These are phyloP conservation scores for Teunomyces barrocoloradensis DNA, from an alignment of 805 yeast genomes.

Conservation along the genomic window DNA sequence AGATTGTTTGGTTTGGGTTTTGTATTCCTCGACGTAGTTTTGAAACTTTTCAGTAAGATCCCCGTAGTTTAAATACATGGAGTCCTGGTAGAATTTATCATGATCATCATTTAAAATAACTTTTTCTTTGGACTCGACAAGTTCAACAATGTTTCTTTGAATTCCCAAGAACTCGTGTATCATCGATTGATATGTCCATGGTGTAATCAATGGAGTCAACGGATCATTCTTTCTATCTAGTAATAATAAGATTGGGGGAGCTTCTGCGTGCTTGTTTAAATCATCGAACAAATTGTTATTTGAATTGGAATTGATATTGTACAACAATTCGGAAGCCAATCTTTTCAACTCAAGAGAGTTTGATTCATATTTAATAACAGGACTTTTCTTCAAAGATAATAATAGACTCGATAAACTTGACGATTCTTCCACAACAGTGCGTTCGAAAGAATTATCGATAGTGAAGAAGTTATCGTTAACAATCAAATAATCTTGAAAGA, in stretches of 20 bases:
- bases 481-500: conserved; percentile 80
- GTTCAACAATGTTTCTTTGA: conserved; percentile 71
- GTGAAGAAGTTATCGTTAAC: conserved; percentile 65
- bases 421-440: conserved; percentile 32
- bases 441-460: conserved; percentile 37
- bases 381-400: conserved; percentile 72
- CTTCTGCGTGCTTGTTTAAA: conserved; percentile 53
- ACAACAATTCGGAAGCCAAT: conserved; percentile 64
- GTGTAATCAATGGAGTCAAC: conserved; percentile 83
- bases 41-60: conserved; percentile 89
- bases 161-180: conserved; percentile 89
- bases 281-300: conserved; percentile 65
- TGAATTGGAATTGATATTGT: conserved; percentile 52
- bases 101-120: conserved; percentile 54
- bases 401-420: conserved; percentile 51
- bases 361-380: conserved; percentile 74
- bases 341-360: conserved; percentile 63
- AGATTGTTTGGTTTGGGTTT: conserved; percentile 71
- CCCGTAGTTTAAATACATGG: conserved; percentile 90
- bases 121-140: conserved; percentile 45
- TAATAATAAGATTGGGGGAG: conserved; percentile 70
- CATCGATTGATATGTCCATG: conserved; percentile 99
- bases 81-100: conserved; percentile 74
- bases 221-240: conserved; percentile 90
- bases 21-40: conserved; percentile 79